Evolutionary conservation across 2,329 filamentous ascomycete genomes (phyloP), one percentile per base, ranked within the genome.

Genomic region (Penicillium griseofulvum): DNA sequence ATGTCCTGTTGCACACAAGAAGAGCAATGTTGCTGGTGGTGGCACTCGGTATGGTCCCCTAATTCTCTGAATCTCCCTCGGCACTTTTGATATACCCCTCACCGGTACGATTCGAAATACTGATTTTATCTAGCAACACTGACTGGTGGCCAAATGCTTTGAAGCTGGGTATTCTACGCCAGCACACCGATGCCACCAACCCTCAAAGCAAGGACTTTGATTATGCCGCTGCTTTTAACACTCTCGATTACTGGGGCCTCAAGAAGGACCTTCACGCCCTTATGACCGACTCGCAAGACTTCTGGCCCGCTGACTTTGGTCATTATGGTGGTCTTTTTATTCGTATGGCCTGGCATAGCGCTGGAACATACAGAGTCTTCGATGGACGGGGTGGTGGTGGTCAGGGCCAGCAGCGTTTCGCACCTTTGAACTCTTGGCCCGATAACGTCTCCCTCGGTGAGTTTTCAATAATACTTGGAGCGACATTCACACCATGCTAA

Each of bases 321-420:
- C 87, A 91, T 80, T 92, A 91, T 65, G 88, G 88, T 62, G 88
- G 88, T 72, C 81, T 91, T 28, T 91, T 92, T 73, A 81, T 92
- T 69, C 87, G 89, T 55, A 86, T 91, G 86, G 86, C 87, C 57
- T 92, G 89, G 89, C 89, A 91, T 80, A 86, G 85, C 62, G 84
- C 89, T 26, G 89, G 89, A 57, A 92, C 88, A 48, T 91, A 91
- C 77, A 87, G 89, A 66, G 84, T 88, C 68, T 80, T 80, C 49
- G 88, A 91, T 64, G 88, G 88, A 36, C 87, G 89, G 58, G 89
- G 89, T 53, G 89, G 89, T 56, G 87, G 84, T 66, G 88, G 87
- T 51, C 78, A 84, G 67, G 88, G 87, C 54, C 88, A 91, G 76
- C 88, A 91, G 76, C 85, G 89, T 38, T 91, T 91, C 66, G 88